Percentiles rank a stretch among this genome's conserved stretches.
Evolutionary conservation across 2,329 filamentous ascomycete genomes (phyloP).

Genomic region (Monilinia fructicola): DNA sequence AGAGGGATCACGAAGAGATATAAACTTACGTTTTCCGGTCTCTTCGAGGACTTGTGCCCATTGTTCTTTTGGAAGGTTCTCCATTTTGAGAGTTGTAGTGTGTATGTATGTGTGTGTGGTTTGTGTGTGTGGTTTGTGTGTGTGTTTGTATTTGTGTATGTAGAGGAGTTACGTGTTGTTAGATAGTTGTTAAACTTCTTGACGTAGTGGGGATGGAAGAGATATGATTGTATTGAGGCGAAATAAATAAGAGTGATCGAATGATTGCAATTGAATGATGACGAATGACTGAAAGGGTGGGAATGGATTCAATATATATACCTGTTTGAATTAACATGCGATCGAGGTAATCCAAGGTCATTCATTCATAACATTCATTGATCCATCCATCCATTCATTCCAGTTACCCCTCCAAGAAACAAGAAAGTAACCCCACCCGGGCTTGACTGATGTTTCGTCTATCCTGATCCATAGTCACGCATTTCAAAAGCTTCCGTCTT

Average conservation of each 20-base stretch:
- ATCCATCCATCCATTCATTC: too few relatives aligned
- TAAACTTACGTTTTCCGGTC: constrained; percentile 64
- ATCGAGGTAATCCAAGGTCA: not conserved
- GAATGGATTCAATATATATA: constrained; percentile 3
- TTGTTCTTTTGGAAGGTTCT: constrained; percentile 73
- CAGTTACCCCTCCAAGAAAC: not conserved
- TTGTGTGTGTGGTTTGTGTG: not conserved
- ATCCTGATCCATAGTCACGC: not conserved
- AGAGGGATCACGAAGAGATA: not conserved
- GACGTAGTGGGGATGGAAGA: too few relatives aligned
- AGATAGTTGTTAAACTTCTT: too few relatives aligned
- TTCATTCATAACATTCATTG: too few relatives aligned
- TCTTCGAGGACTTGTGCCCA: constrained; percentile 90
- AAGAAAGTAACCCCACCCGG: not conserved
- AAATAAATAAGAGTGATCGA: not conserved
- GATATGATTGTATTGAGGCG: not conserved
- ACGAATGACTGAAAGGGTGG: not conserved
- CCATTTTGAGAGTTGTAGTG: constrained; percentile 30
- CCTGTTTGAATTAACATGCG: not conserved
- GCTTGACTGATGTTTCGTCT: not conserved
- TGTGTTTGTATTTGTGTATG: too few relatives aligned
- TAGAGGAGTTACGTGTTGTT: too few relatives aligned
- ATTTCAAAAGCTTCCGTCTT: not conserved
- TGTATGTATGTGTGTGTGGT: not conserved
- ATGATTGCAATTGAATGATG: not conserved